Evolutionary conservation across 768 basidiomycete species (phyloP), one percentile per base, ranked within the genome.

Genomic region (Floccularia luteovirens): DNA sequence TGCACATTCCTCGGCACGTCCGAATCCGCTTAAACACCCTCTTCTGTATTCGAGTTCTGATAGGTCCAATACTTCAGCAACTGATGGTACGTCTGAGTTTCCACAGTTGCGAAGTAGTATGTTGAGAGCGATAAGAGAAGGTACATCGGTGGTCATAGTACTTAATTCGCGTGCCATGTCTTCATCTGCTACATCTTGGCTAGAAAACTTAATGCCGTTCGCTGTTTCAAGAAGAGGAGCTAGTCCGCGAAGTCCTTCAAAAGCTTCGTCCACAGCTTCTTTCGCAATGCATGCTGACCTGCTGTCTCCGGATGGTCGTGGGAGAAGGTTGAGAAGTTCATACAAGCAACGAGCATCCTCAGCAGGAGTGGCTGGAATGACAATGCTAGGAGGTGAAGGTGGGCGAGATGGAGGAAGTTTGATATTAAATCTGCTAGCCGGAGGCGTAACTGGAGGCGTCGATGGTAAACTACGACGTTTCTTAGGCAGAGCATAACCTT

Each of bases 231-330:
- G 62, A 20, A 88, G 65, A 7, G 67, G 61, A 12, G 64, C 62
- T 13, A 90, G 58, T 16, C 76, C 70, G 48, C 67, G 61, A 20
- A 90, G 61, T 12, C 77, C 81, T 40, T 72, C 74, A 48, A 82
- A 78, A 1, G 83, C 88, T 51, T 89, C 87, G 39, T 83, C 79
- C 7, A 90, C 85, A 4, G 84, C 88, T 54, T 90, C 87, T 28
- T 71, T 68, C n/a, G 88, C 87, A 6, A 85, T 57, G 19, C 63
- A 64, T 7, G 72, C 70, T 7, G 60, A 54, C 44, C 65, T 66
- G 22, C 66, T 71, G 36, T 68, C 68, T n/a, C 60, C 59, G 11
- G 47, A 53, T 23, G 88, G 86, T 6, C 76, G 72, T 16, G 87
- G 83, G 24, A 90, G 64, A 19, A 61, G 57, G 32, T 57, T 63